Evolutionary conservation across 768 basidiomycete genomes (phyloP).

Genomic region (Leccinum fibrillosum): DNA sequence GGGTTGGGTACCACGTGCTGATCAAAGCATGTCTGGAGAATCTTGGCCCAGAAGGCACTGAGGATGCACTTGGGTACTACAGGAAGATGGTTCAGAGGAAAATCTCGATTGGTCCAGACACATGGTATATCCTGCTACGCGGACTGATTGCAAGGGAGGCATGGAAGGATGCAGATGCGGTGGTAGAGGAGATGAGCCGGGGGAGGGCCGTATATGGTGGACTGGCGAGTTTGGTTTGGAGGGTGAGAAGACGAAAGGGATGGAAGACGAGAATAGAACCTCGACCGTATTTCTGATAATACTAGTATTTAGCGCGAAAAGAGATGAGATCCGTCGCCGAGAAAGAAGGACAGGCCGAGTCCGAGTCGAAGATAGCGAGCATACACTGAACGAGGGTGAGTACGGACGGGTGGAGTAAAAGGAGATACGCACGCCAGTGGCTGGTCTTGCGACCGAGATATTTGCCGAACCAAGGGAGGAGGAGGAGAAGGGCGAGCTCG

Average conservation of each 20-base stretch:
- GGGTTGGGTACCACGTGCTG: slow-evolving; percentile 74
- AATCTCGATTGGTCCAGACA: slow-evolving; percentile 52
- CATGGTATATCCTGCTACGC: slow-evolving; percentile 74
- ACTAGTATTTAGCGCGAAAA: slow-evolving; percentile 18
- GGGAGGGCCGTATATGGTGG: slow-evolving; percentile 45
- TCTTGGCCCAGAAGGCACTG: slow-evolving; percentile 45
- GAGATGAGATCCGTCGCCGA: slow-evolving; percentile 33
- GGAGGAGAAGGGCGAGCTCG: slow-evolving; percentile 72
- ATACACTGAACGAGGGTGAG: slow-evolving; percentile 48
- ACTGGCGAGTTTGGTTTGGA: slow-evolving; percentile 47
- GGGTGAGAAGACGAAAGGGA: slow-evolving; percentile 41
- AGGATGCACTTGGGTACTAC: slow-evolving; percentile 56
- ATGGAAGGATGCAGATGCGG: slow-evolving; percentile 57
- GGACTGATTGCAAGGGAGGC: slow-evolving; percentile 58
- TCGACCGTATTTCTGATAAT: slow-evolving; percentile 27
- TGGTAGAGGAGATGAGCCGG: slow-evolving; percentile 58
- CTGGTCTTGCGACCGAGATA: slow-evolving; percentile 86
- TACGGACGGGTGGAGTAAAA: slow-evolving; percentile 4
- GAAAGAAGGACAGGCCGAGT: slow-evolving; percentile 60
- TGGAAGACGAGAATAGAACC: slow-evolving; percentile 29
- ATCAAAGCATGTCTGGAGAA: slow-evolving; percentile 63
- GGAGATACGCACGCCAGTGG: slow-evolving; percentile 65
- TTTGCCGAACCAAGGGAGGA: slow-evolving; percentile 85
- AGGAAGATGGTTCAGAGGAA: slow-evolving; percentile 53
- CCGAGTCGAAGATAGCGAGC: slow-evolving; percentile 69